These are phyloP conservation scores for Syncephalastrum racemosum DNA, from an alignment of 371 early-diverging fungal species.

Conservation along the genomic window DNA sequence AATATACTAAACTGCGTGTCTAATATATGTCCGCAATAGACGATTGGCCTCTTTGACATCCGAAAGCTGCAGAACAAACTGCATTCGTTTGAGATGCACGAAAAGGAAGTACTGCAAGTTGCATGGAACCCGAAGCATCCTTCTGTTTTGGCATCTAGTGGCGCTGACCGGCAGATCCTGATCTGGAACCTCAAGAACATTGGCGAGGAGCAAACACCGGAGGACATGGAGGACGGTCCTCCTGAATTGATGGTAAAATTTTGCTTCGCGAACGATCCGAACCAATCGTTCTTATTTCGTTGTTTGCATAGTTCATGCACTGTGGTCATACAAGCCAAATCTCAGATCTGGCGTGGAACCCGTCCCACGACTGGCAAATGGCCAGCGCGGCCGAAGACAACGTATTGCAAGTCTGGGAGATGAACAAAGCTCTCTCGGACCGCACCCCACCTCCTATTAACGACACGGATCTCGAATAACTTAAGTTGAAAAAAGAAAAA, in stretches of 20 bases:
- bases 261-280: conserved; percentile 5
- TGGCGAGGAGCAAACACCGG: conserved; percentile 94
- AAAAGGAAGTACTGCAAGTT: conserved; percentile 90
- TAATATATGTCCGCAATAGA: conserved; percentile 31
- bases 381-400: conserved; percentile 96
- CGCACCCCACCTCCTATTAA: conserved; percentile 1
- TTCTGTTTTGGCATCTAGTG: conserved; percentile 89
- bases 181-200: conserved; percentile 96
- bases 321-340: conserved; percentile 98
- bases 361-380: conserved; percentile 93
- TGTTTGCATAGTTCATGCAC: conserved; percentile 85
- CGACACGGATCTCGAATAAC: background rate
- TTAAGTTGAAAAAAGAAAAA: conserved; percentile 1
- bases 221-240: conserved; percentile 98
- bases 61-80: conserved; percentile 83
- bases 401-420: conserved; percentile 98
- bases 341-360: conserved; percentile 97
- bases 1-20: background rate
- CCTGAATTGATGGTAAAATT: conserved; percentile 92
- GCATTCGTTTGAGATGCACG: conserved; percentile 88
- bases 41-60: conserved; percentile 96
- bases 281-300: background rate
- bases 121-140: conserved; percentile 95
- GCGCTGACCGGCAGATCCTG: conserved; percentile 90
- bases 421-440: conserved; percentile 47